Evolutionary conservation across 345 rosid species (phyloP).

Genomic region (Lumnitzera racemosa): DNA sequence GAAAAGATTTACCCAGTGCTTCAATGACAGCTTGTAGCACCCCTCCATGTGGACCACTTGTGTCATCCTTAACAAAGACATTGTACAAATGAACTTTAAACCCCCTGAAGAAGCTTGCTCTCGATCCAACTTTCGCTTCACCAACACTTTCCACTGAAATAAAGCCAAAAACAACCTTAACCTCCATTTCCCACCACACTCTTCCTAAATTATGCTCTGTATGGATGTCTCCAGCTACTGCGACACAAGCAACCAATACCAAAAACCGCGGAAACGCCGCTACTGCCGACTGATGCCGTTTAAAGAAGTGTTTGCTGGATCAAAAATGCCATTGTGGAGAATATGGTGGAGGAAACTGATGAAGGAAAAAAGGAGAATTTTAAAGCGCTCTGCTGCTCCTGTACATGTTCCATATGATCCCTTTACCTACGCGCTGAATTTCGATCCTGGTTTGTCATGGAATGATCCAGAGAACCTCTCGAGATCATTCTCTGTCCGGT

Average conservation of each 20-base stretch:
- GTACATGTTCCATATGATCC: slow-evolving; percentile 21
- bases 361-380: slow-evolving; percentile 23
- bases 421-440: slow-evolving; percentile 31
- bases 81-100: too few relatives aligned
- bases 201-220: too few relatives aligned
- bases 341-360: slow-evolving; percentile 26
- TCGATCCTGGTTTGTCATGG: slow-evolving; percentile 29
- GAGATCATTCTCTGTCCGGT: slow-evolving; percentile 35
- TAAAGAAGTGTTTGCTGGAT: neutral
- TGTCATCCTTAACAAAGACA: too few relatives aligned
- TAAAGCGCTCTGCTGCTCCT: slow-evolving; percentile 8
- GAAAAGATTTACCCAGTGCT: too few relatives aligned
- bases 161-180: too few relatives aligned
- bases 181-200: too few relatives aligned
- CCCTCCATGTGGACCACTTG: too few relatives aligned
- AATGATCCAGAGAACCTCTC: slow-evolving; percentile 31
- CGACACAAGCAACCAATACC: neutral
- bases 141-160: too few relatives aligned
- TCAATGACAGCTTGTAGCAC: too few relatives aligned
- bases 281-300: neutral
- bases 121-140: too few relatives aligned
- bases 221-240: too few relatives aligned
- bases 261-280: neutral
- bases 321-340: slow-evolving; percentile 6
- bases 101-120: too few relatives aligned